These are phyloP conservation scores for Coemansia sp. DNA, from an alignment of 192 early-diverging fungal genomes.

Conservation along the genomic window DNA sequence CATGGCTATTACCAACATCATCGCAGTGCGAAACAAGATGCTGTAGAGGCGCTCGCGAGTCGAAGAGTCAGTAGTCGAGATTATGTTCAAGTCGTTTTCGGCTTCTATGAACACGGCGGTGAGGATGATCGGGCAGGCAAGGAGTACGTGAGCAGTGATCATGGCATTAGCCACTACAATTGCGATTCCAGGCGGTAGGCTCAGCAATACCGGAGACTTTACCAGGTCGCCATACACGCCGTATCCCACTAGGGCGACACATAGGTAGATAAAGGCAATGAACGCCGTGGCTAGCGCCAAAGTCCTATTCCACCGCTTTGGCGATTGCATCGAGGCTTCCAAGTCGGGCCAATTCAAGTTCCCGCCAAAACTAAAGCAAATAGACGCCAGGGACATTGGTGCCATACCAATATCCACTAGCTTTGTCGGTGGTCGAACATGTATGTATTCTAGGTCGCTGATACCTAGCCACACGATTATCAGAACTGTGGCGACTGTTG, in stretches of 20 bases:
- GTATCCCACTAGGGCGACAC: constrained; percentile 76
- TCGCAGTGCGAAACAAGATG: constrained; percentile 56
- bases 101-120: constrained; percentile 76
- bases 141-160: constrained; percentile 79
- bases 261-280: constrained; percentile 71
- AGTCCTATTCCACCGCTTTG: constrained; percentile 69
- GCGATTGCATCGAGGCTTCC: constrained; percentile 78
- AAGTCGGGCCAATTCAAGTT: constrained; percentile 86
- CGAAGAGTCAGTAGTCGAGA: constrained; percentile 31
- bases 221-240: constrained; percentile 71
- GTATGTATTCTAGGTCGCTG: constrained; percentile 25
- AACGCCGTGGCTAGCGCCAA: constrained; percentile 65
- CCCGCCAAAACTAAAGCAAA: constrained; percentile 83
- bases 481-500: constrained; percentile 71
- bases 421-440: constrained; percentile 36
- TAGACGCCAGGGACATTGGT: constrained; percentile 77
- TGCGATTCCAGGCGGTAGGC: constrained; percentile 63
- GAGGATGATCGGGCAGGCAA: constrained; percentile 80
- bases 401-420: constrained; percentile 49
- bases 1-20: constrained; percentile 61
- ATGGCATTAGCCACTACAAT: constrained; percentile 69
- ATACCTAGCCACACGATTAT: constrained; percentile 63
- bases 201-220: constrained; percentile 68
- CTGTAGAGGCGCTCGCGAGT: constrained; percentile 57
- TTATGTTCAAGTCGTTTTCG: constrained; percentile 66